These are phyloP conservation scores for Colletotrichum sansevieriae DNA, from an alignment of 2,329 filamentous ascomycete genomes.

Conservation along the genomic window DNA sequence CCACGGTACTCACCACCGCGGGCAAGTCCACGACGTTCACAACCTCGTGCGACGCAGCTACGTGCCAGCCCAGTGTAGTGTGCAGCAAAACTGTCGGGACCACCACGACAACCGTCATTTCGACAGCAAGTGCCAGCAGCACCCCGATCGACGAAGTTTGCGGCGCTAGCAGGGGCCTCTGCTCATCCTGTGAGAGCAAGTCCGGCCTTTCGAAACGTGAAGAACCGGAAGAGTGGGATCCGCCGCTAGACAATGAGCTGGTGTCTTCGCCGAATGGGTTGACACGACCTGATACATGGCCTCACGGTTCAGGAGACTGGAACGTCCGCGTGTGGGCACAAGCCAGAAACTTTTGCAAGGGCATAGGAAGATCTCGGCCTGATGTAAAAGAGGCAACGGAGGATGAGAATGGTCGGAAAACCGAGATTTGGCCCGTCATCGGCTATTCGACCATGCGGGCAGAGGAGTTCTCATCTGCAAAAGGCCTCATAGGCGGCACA, in stretches of 20 bases:
- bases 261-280: background rate
- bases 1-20: background rate
- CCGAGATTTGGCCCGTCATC: too few species aligned
- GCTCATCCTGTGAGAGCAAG: background rate
- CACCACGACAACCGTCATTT: background rate
- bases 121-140: background rate
- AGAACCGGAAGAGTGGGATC: background rate
- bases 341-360: background rate
- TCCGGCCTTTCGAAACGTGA: background rate
- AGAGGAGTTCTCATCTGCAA: background rate
- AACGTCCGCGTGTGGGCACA: background rate
- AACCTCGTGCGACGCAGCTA: background rate
- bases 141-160: rapidly evolving
- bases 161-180: background rate
- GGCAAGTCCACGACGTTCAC: background rate
- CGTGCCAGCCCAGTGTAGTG: background rate
- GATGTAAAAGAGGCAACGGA: rapidly evolving
- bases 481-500: conserved; percentile 17
- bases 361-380: too few species aligned
- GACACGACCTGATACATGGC: background rate
- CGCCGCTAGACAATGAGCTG: background rate
- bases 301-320: background rate
- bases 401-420: background rate
- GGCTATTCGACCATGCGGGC: conserved; percentile 19
- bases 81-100: background rate